Conservation (phyloP, 306 rosid genomes). For the Albizia julibrissin region DNA sequence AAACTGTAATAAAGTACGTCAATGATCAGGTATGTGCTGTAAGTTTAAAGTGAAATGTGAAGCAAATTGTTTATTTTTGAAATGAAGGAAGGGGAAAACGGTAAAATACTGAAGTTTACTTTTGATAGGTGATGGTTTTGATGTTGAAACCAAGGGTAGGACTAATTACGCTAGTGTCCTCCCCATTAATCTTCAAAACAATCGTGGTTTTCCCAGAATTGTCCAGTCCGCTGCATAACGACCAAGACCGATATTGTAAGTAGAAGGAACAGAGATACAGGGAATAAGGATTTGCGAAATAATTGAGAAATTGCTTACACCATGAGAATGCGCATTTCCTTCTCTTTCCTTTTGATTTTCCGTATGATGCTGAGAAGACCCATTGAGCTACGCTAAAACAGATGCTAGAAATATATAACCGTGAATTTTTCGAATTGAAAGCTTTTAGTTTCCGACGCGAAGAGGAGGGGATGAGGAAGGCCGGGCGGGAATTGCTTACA, state of each 20-base stretch:
- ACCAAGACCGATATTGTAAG: not conserved
- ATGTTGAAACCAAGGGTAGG: constrained; percentile 97
- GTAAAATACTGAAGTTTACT: constrained; percentile 41
- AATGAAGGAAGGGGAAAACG: not conserved
- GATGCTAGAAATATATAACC: not conserved
- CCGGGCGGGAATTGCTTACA: not conserved
- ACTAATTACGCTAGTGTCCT: constrained; percentile 91
- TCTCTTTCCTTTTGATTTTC: constrained; percentile 84
- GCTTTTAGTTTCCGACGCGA: not conserved
- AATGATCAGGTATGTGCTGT: not conserved
- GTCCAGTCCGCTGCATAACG: constrained; percentile 73
- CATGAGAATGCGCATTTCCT: constrained; percentile 92
- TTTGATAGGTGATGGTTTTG: constrained; percentile 84
- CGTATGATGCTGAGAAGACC: constrained; percentile 86
- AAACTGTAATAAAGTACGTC: not conserved
- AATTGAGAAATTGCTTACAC: constrained; percentile 53
- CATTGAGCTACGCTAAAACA: constrained; percentile 38
- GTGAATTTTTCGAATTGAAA: not conserved
- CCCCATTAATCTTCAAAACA: constrained; percentile 87
- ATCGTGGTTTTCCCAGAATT: constrained; percentile 95
- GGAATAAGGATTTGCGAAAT: not conserved
- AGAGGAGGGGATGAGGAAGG: not conserved
- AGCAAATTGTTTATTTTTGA: not conserved
- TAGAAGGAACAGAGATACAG: not conserved
- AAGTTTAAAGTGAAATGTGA: constrained; percentile 4